A percentile compares a stretch with the other conserved stretches of the same genome.
These are phyloP conservation scores for Apiospora hydei DNA, from an alignment of 2,329 filamentous ascomycete species.

Conservation along the genomic window DNA sequence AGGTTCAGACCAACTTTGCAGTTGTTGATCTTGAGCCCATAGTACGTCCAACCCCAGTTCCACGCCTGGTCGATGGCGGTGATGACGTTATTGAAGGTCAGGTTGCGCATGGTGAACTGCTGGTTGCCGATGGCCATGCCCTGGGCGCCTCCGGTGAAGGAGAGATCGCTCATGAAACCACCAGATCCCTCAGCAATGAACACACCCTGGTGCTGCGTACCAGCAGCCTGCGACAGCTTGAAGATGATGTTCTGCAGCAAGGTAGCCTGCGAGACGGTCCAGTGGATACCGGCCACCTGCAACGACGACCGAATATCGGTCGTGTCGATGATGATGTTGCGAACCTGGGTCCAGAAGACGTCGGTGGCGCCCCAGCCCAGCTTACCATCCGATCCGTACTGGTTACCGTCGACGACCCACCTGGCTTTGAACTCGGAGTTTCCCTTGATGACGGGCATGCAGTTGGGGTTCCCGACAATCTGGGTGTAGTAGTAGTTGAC, in stretches of 20 bases:
- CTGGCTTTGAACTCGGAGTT: conserved; percentile 54
- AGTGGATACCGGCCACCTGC: conserved; percentile 65
- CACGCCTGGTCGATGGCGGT: conserved; percentile 76
- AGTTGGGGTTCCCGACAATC: conserved; percentile 55
- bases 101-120: conserved; percentile 74
- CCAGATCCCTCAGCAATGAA: conserved; percentile 71
- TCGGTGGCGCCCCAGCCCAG: conserved; percentile 63
- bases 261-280: conserved; percentile 72
- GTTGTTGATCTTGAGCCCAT: conserved; percentile 68
- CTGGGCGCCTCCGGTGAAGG: conserved; percentile 75
- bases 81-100: conserved; percentile 69
- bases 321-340: conserved; percentile 64
- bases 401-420: conserved; percentile 56
- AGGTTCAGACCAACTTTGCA: conserved; percentile 74
- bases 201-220: conserved; percentile 62
- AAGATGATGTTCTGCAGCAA: conserved; percentile 66
- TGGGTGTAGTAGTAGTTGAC: conserved; percentile 82
- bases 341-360: conserved; percentile 63
- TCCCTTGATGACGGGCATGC: conserved; percentile 61
- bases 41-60: conserved; percentile 81
- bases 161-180: conserved; percentile 72
- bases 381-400: conserved; percentile 47
- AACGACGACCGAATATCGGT: conserved; percentile 55
- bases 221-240: conserved; percentile 52
- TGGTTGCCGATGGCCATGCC: conserved; percentile 64